Evolutionary conservation across 805 yeast genomes (phyloP), one percentile per base, ranked within the genome.

Genomic region (Komagataella populi): DNA sequence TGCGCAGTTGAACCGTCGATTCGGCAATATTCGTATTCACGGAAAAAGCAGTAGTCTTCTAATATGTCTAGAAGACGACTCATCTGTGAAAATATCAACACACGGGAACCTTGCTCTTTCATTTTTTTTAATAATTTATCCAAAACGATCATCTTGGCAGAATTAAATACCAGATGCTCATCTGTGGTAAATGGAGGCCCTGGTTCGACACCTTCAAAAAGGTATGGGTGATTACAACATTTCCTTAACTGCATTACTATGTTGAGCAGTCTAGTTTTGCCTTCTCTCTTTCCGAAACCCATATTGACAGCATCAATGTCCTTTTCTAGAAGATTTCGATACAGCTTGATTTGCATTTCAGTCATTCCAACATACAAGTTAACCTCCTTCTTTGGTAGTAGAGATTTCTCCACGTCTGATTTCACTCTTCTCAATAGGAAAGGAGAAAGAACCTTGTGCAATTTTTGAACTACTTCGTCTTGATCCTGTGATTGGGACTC

Each of bases 151-250:
- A 85, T 73, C 61, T 85, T 85, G 51, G 81, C 83, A 3, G 89
- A 74, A 62, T 85, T 85, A 64, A 65, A 83, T 39, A 85, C 81
- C 62, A 85, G 71, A 67, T 85, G 95, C 62, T 85, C 93, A 64
- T 85, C 95, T 0, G 91, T 85, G 6, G 93, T 85, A 59, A 71
- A 85, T 20, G 95, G 95, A 17, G 95, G 95, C 10, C 95, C 95
- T 0, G 93, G 93, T 60, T 85, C 95, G 1, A 98, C 99, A n/a
- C 99, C 98, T 64, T 91, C 98, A 61, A 93, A 93, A 51, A 91
- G 70, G 65, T 93, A 91, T 0, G 98, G 98, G 67, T 93, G 99
- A 63, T 93, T 91, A 45, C 91, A 85, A 63, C 93, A 85, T 63
- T 85, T 85, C 62, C 93, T 75, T 59, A 85, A 70, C 63, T 85